Evolutionary conservation across 495 filamentous ascomycete species (phyloP).

Genomic region (Podospora bellae-mahoneyi): DNA sequence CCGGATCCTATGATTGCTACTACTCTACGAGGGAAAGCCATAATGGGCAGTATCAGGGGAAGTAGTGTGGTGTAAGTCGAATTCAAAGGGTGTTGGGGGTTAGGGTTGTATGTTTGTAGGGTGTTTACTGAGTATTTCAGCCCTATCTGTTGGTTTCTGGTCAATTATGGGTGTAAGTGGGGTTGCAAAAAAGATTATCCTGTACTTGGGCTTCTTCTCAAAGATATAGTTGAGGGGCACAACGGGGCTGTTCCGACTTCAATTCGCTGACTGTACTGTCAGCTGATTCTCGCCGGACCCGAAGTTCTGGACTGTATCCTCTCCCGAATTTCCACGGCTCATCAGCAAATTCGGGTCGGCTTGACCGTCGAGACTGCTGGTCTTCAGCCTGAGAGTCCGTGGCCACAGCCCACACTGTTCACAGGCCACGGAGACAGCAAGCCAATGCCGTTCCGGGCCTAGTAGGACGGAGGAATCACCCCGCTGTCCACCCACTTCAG

Average conservation of each 20-base stretch:
- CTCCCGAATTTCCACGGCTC: background rate
- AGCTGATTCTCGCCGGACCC: background rate
- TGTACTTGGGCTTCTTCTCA: background rate
- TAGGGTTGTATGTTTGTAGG: background rate
- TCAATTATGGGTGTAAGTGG: background rate
- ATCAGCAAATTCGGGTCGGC: background rate
- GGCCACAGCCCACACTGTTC: background rate
- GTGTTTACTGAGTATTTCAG: background rate
- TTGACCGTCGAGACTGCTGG: background rate
- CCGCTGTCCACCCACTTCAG: background rate
- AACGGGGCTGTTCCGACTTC: background rate
- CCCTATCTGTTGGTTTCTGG: background rate
- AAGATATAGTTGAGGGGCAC: background rate
- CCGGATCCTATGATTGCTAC: constrained; percentile 25
- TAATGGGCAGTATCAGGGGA: background rate
- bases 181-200: background rate
- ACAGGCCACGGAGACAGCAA: background rate
- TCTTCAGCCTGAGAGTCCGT: background rate
- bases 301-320: background rate
- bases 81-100: background rate
- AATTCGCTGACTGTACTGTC: background rate
- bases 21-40: constrained; percentile 14
- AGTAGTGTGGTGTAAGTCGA: background rate
- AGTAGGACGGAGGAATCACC: background rate
- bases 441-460: background rate